Conservation (phyloP, 2,329 filamentous ascomycete species). For the Alternaria longipes region DNA sequence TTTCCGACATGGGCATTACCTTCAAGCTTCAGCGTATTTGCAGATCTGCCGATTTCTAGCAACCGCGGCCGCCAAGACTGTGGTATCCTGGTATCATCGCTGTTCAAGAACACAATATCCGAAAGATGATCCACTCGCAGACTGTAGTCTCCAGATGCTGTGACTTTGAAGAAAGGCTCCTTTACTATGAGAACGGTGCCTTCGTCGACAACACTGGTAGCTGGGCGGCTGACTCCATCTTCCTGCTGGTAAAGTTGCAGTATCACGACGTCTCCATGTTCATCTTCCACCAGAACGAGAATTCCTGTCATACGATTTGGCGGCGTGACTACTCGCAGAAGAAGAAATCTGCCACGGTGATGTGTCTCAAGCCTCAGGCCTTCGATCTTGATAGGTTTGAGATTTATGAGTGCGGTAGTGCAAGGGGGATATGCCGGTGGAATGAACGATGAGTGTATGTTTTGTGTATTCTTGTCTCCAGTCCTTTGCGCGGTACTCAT, state of each 20-base stretch:
- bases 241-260: slow-evolving; percentile 49
- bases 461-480: not conserved
- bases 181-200: slow-evolving; percentile 44
- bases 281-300: slow-evolving; percentile 19
- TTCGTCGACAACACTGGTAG: slow-evolving; percentile 46
- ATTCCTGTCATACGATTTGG: slow-evolving; percentile 21
- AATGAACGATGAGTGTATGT: slow-evolving; percentile 25
- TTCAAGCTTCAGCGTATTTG: slow-evolving; percentile 18
- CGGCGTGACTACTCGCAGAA: slow-evolving; percentile 44
- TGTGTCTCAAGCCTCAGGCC: slow-evolving; percentile 53
- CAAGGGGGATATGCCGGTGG: slow-evolving; percentile 31
- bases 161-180: slow-evolving; percentile 62
- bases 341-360: slow-evolving; percentile 50
- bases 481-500: not conserved
- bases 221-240: slow-evolving; percentile 23
- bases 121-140: slow-evolving; percentile 64
- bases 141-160: slow-evolving; percentile 52
- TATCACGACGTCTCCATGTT: slow-evolving; percentile 5
- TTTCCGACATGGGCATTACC: slow-evolving; percentile 21
- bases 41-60: slow-evolving; percentile 8
- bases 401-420: slow-evolving; percentile 14
- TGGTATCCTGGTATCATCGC: slow-evolving; percentile 54
- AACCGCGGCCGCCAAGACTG: slow-evolving; percentile 42
- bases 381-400: slow-evolving; percentile 37
- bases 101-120: slow-evolving; percentile 56